Conservation (phyloP, 805 yeast genomes). For the Saturnispora besseyi region DNA sequence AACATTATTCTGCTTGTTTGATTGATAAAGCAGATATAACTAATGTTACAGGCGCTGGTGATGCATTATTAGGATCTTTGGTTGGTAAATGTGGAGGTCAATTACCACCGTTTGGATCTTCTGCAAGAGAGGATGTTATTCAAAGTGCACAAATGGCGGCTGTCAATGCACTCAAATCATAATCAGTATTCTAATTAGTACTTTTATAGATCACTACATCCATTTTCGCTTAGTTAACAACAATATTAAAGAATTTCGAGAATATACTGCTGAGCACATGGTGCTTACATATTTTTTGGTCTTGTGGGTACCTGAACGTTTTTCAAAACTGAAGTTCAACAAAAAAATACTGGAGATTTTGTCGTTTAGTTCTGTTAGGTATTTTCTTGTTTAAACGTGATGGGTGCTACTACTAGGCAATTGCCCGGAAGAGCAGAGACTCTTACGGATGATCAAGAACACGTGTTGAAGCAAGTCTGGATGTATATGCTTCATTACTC, state of each 20-base stretch:
- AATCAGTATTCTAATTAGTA: neutral
- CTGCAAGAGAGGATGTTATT: conserved; percentile 18
- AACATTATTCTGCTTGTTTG: conserved; percentile 40
- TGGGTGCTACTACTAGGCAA: neutral
- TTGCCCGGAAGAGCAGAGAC: conserved; percentile 37
- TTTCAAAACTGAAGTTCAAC: neutral
- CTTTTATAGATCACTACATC: neutral
- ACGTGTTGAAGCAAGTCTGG: conserved; percentile 62
- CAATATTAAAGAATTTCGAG: neutral
- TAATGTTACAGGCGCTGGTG: conserved; percentile 88
- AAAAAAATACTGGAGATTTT: neutral
- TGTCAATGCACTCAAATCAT: neutral
- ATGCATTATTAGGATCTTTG: conserved; percentile 62
- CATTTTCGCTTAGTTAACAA: too few relatives aligned
- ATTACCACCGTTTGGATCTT: conserved; percentile 9
- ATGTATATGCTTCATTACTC: conserved; percentile 50
- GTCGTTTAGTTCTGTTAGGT: neutral
- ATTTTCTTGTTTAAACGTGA: neutral
- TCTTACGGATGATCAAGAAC: conserved; percentile 49
- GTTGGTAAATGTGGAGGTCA: conserved; percentile 32
- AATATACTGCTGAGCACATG: neutral
- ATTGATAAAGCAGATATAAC: conserved; percentile 33
- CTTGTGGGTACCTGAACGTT: neutral
- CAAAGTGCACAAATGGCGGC: conserved; percentile 21
- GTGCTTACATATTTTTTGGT: neutral